Evolutionary conservation across 768 basidiomycete genomes (phyloP), one percentile per base, ranked within the genome.

Genomic region (Tulasnella sp.): DNA sequence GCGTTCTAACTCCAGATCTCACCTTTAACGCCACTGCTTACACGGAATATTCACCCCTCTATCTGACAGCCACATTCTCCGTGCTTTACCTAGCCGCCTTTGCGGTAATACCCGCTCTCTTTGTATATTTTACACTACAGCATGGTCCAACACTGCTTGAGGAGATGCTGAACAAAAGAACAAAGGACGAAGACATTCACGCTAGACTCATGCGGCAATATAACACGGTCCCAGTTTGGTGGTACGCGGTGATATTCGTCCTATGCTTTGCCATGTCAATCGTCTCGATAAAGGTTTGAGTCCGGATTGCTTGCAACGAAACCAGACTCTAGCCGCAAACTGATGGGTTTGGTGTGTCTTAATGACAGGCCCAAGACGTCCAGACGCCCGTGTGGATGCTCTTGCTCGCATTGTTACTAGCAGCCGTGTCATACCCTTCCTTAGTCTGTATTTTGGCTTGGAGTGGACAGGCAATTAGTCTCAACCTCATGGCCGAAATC

Each of bases 301-400:
- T 17, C 31, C 8, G 36, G 17, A 69, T 88, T n/a, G n/a, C 78
- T 75, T 42, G 40, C 4, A 42, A 14, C 40, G n/a, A n/a, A 22
- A 49, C n/a, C n/a, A 64, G 11, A 25, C n/a, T 3, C 8, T 25
- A 31, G 29, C 4, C 6, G 4, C 11, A 4, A 12, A 8, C 29
- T 25, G 11, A 64, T 15, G 25, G 2, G 29, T n/a, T n/a, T n/a
- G n/a, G n/a, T n/a, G n/a, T 29, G 25, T 1, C 1, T 5, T 91
- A 34, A 71, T 85, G 83, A 17, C 79, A 85, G 83, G 80, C 82
- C 9, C 85, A 81, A 75, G 88, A 83, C 0, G 94, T 93, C 0
- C 85, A 87, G 45, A 86, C 97, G 37, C 86, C 86, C 0, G 83
- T 86, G 4, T 87, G 85, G 84, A 81, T 82, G 0, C 80, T 86